Base-by-base conservation (phyloP, 257 asterid species). In the Nicotiana benthamiana region DNA sequence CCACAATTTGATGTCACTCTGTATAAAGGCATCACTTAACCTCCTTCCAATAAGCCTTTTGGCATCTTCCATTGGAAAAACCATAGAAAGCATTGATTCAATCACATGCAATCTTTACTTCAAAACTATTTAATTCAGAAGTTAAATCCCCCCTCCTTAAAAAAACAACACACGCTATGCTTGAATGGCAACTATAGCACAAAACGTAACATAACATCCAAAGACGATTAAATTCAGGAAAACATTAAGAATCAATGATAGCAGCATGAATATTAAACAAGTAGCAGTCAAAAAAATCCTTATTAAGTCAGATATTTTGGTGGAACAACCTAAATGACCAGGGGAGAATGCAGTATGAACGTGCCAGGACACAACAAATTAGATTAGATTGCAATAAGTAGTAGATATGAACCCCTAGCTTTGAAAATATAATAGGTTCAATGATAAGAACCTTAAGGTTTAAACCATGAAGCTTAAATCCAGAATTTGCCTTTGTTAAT, bases 1-100 rank as follows among this genome's bases (percentile, higher is more conserved):
- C 85, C 85, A 82, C 64, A 77, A 68, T 46, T 77, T 77, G 65
- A 82, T 77, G 79, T 82, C 85, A 54, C 64, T 66, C 36, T 82
- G 85, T 20, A 82, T 82, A 12, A 80, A 77, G 13, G 56, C 56
- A 66, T 82, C 85, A 12, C 16, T 48, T 32, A 78, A 82, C 34
- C 82, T 77, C 75, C 85, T 66, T 20, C 82, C 85, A 22, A 82
- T 82, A 11, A 82, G 81, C 48, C 85, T 52, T 24, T 82, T 77
- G 15, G 82, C 85, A 78, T 82, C 83, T 83, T 81, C 30, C 60
- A 16, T 34, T 18, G 52, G 6, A 43, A 70, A 70, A 22, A 22
- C 57, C 57, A 3, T 5, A 20, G 28, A 56, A 24, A 85, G 77
- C 11, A 79, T 79, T 79, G 80, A 74, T 1, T 83, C 80, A 15